Evolutionary conservation across 108 stramenopile genomes (phyloP).

Genomic region (Skeletonema potamos): DNA sequence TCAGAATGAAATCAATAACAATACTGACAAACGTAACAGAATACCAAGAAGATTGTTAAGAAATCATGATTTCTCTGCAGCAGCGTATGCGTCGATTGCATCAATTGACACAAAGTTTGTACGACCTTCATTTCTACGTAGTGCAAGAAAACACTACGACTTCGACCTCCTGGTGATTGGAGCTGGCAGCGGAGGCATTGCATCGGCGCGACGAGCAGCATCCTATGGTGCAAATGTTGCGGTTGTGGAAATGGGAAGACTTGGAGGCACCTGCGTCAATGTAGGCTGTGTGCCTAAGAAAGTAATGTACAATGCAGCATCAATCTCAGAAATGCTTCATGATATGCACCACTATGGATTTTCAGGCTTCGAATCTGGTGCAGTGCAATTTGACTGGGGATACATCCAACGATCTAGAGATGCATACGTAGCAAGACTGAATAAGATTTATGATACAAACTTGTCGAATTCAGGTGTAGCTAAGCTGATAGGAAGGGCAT

Average conservation of each 20-base stretch:
- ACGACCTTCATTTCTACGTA: conserved; percentile 11
- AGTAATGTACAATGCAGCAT: conserved; percentile 71
- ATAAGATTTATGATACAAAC: conserved; percentile 85
- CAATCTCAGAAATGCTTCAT: conserved; percentile 76
- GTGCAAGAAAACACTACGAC: conserved; percentile 37
- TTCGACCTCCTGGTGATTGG: conserved; percentile 86
- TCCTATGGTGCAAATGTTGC: conserved; percentile 83
- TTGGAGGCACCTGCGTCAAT: conserved; percentile 98
- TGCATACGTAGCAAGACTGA: conserved; percentile 77
- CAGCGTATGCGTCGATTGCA: conserved; percentile 33
- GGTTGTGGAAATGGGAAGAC: conserved; percentile 74
- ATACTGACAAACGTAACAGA: too few species aligned
- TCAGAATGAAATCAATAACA: neutral
- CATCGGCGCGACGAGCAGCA: conserved; percentile 82
- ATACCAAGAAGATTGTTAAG: neutral
- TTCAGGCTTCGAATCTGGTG: conserved; percentile 45
- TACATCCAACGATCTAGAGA: conserved; percentile 73
- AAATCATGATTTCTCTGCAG: conserved; percentile 27
- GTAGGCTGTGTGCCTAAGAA: conserved; percentile 95
- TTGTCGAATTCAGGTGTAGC: conserved; percentile 71
- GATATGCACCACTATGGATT: conserved; percentile 68
- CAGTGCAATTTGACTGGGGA: conserved; percentile 74
- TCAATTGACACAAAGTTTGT: neutral
- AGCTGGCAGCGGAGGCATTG: conserved; percentile 82
- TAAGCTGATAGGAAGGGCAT: conserved; percentile 42